These are phyloP conservation scores for Wallacemonas sp. DNA, from an alignment of 208 protist genomes.

Conservation along the genomic window DNA sequence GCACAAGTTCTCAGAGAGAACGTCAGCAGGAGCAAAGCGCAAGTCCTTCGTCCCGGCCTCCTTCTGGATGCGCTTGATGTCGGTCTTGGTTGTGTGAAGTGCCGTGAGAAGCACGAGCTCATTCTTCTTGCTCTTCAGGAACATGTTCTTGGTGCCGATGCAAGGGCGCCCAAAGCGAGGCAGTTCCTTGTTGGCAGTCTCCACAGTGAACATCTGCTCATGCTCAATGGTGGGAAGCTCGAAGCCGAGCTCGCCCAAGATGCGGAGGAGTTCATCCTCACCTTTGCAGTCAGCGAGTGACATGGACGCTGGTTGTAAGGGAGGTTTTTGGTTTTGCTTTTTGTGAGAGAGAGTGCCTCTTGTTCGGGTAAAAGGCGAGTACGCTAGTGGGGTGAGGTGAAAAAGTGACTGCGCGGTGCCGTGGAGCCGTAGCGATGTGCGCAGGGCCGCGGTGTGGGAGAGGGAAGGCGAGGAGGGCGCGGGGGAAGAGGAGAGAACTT, in stretches of 20 bases:
- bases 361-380: neutral
- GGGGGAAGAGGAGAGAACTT: neutral
- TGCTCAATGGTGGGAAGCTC: constrained; percentile 59
- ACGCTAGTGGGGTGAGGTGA: neutral
- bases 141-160: constrained; percentile 84
- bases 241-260: constrained; percentile 48
- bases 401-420: neutral
- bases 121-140: constrained; percentile 91
- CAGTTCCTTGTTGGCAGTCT: constrained; percentile 67
- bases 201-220: constrained; percentile 72
- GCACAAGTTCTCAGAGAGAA: constrained; percentile 58
- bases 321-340: no score
- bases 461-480: neutral
- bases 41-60: constrained; percentile 70
- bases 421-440: neutral
- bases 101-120: constrained; percentile 82
- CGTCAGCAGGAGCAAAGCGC: constrained; percentile 74
- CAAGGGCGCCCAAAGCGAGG: constrained; percentile 42
- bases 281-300: constrained; percentile 55
- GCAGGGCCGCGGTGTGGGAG: neutral
- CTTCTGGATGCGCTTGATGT: constrained; percentile 79
- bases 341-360: no score
- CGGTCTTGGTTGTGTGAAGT: constrained; percentile 64
- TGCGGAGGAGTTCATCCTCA: constrained; percentile 52
- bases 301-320: constrained; percentile 28